Conservation (phyloP, 75 land plant species). For the Sequoiadendron giganteum region DNA sequence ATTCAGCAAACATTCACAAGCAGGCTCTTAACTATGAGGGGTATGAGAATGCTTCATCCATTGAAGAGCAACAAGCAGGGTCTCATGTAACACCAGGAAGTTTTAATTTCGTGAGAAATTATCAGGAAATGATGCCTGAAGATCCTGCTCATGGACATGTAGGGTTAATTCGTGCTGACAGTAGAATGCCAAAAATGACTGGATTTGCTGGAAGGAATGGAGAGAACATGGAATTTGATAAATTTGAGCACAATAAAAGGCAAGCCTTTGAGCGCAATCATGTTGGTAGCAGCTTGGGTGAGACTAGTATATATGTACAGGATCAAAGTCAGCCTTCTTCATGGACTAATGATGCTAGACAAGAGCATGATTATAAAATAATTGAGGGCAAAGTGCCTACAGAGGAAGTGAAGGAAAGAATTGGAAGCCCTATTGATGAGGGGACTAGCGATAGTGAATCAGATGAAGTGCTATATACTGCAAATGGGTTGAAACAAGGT, state of each 20-base stretch:
- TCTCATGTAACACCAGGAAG: background rate
- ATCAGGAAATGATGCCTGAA: background rate
- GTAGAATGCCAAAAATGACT: background rate
- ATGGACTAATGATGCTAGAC: background rate
- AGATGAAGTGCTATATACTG: slow-evolving; percentile 11
- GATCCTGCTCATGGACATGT: background rate
- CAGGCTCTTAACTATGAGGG: background rate
- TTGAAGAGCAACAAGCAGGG: background rate
- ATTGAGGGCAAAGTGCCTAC: background rate
- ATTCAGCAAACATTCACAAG: background rate
- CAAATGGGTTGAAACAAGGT: slow-evolving; percentile 7
- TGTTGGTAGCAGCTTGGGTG: background rate
- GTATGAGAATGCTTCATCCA: background rate
- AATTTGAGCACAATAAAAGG: background rate
- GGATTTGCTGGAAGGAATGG: background rate
- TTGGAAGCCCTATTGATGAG: slow-evolving; percentile 1
- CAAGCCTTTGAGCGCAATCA: background rate
- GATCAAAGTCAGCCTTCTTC: background rate
- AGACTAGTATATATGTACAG: background rate
- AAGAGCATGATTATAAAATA: background rate
- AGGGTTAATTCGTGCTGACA: background rate
- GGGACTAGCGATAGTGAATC: slow-evolving; percentile 10
- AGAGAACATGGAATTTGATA: background rate
- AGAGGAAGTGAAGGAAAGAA: background rate
- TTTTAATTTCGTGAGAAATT: background rate